These are phyloP conservation scores for Globisporangium mamillatum DNA, from an alignment of 352 stramenopile genomes.

Conservation along the genomic window DNA sequence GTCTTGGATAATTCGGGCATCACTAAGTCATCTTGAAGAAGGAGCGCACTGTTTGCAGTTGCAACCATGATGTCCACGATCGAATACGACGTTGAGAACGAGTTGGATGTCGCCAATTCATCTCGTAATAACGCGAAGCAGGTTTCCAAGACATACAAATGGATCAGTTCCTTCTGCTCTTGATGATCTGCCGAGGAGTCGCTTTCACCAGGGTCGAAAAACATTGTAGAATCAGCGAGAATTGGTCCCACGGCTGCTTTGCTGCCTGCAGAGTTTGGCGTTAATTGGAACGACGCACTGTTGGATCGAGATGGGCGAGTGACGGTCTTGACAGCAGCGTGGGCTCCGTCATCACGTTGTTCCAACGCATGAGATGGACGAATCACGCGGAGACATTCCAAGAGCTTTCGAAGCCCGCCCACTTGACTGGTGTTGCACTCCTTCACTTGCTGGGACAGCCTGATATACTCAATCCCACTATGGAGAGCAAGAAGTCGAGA, in stretches of 20 bases:
- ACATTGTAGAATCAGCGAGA: conserved; percentile 27
- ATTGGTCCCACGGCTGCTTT: conserved; percentile 3
- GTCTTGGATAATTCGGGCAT: conserved; percentile 49
- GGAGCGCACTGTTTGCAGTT: conserved; percentile 40
- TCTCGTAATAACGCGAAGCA: conserved; percentile 42
- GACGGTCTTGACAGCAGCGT: neutral
- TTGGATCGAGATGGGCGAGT: conserved; percentile 7
- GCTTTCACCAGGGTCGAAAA: conserved; percentile 24
- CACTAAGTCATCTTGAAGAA: conserved; percentile 21
- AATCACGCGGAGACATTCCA: conserved; percentile 35
- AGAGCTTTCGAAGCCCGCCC: conserved; percentile 23
- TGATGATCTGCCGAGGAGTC: neutral
- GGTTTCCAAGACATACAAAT: conserved; percentile 50
- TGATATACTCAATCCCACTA: conserved; percentile 30
- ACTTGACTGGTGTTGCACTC: conserved; percentile 27
- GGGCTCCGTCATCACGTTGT: neutral
- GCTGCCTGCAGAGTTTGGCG: neutral
- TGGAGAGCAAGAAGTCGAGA: conserved; percentile 46
- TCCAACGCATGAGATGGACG: neutral
- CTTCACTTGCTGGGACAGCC: conserved; percentile 25
- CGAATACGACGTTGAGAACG: conserved; percentile 28
- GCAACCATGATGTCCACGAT: conserved; percentile 55
- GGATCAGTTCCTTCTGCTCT: conserved; percentile 29
- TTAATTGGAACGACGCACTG: conserved; percentile 11
- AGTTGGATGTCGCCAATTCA: conserved; percentile 21